Percentiles rank a stretch among this genome's conserved stretches.
These are phyloP conservation scores for Apophysomyces elegans DNA, from an alignment of 371 early-diverging fungal genomes.

Conservation along the genomic window DNA sequence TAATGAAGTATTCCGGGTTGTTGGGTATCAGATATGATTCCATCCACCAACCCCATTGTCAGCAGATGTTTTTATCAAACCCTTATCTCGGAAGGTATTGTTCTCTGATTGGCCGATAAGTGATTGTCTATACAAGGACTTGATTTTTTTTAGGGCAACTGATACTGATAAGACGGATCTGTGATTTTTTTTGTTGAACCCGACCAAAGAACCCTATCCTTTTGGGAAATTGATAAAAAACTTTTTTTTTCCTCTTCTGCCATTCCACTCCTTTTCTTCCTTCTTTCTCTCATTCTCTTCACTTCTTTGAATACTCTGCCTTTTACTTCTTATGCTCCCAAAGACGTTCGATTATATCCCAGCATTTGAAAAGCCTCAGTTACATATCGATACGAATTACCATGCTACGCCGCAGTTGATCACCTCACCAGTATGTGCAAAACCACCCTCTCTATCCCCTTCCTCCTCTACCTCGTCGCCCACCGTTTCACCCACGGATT, in stretches of 20 bases:
- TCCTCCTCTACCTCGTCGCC: constrained; percentile 31
- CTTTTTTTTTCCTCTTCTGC: background rate
- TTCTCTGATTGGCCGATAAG: constrained; percentile 12
- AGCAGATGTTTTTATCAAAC: constrained; percentile 8
- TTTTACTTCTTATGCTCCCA: background rate
- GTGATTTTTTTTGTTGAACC: constrained; percentile 18
- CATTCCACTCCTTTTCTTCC: constrained; percentile 4
- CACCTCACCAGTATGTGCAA: background rate
- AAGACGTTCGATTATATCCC: background rate
- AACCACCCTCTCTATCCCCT: constrained; percentile 32
- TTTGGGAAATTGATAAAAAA: background rate
- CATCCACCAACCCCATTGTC: constrained; percentile 8
- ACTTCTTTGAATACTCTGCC: background rate
- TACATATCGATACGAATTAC: constrained; percentile 10
- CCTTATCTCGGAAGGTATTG: constrained; percentile 16
- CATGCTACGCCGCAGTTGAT: constrained; percentile 10
- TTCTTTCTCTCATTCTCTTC: background rate
- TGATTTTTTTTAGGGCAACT: constrained; percentile 20
- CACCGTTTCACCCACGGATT: constrained; percentile 16
- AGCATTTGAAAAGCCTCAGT: background rate
- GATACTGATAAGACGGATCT: constrained; percentile 15
- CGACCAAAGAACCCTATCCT: background rate
- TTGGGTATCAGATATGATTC: background rate
- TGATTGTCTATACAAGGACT: constrained; percentile 16
- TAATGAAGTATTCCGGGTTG: too few relatives aligned